Conservation (phyloP, 2,329 filamentous ascomycete species). For the Cercospora sp. region DNA sequence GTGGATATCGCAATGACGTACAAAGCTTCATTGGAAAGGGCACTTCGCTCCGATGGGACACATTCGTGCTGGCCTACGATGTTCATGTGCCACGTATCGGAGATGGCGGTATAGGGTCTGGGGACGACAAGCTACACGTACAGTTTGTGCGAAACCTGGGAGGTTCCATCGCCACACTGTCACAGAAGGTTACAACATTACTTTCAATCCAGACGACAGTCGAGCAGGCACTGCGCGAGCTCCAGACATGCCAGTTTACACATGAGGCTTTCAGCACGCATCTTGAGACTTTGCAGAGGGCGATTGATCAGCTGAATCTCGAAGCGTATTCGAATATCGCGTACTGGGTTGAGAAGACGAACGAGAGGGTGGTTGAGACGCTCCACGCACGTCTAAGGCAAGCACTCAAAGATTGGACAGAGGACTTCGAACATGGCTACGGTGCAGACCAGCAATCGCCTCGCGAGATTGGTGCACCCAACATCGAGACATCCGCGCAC, state of each 20-base stretch:
- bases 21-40: conserved; percentile 82
- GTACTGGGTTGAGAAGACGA: conserved; percentile 86
- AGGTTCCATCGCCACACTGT: conserved; percentile 79
- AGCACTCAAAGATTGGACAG: conserved; percentile 84
- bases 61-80: conserved; percentile 95
- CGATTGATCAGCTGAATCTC: conserved; percentile 93
- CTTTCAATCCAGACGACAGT: conserved; percentile 75
- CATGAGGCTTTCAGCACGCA: conserved; percentile 74
- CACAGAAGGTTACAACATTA: conserved; percentile 80
- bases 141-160: conserved; percentile 96
- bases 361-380: conserved; percentile 77
- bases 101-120: conserved; percentile 29
- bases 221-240: conserved; percentile 78
- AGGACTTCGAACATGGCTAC: conserved; percentile 66
- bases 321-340: conserved; percentile 93
- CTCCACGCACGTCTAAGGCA: conserved; percentile 79
- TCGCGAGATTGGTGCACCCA: conserved; percentile 56
- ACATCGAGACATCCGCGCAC: conserved; percentile 73
- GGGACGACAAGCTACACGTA: conserved; percentile 61
- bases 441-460: conserved; percentile 36
- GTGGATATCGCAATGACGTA: conserved; percentile 88
- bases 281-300: conserved; percentile 81
- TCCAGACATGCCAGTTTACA: conserved; percentile 82
- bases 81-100: conserved; percentile 70
- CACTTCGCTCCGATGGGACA: conserved; percentile 91